A percentile compares a stretch with the other conserved stretches of the same genome.
Conservation (phyloP, 2,329 filamentous ascomycete genomes). For the Chaetothyriales sp. region DNA sequence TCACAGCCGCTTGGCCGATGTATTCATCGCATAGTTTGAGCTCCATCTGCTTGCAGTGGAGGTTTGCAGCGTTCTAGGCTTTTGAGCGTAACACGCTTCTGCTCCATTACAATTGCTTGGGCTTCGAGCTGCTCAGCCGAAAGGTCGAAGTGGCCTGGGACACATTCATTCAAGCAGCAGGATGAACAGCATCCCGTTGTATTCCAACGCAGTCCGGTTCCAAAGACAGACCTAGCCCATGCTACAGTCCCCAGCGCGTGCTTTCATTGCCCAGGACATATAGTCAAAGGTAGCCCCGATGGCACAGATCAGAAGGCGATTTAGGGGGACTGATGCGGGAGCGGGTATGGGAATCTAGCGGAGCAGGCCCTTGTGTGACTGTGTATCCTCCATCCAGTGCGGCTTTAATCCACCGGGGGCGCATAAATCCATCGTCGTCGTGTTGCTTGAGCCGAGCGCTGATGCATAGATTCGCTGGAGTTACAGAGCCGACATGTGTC, state of each 20-base stretch:
- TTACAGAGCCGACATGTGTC: conserved; percentile 2
- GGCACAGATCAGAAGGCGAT: conserved; percentile 1
- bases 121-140: neutral
- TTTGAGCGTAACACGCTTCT: neutral
- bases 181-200: conserved; percentile 1
- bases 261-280: conserved; percentile 1
- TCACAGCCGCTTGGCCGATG: neutral
- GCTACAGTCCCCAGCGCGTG: neutral
- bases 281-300: neutral
- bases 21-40: neutral
- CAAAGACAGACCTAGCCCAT: neutral
- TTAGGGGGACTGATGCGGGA: conserved; percentile 20
- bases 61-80: neutral
- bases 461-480: neutral
- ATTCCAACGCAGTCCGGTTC: neutral
- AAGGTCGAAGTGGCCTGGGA: neutral
- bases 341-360: neutral
- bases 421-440: neutral
- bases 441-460: too few species aligned
- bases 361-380: neutral
- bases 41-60: neutral
- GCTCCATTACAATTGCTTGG: neutral
- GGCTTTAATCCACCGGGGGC: conserved; percentile 1
- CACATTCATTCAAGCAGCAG: neutral
- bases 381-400: neutral